Evolutionary conservation across 129 eudicot species (phyloP), one percentile per base, ranked within the genome.

Genomic region (Cynara cardunculus): DNA sequence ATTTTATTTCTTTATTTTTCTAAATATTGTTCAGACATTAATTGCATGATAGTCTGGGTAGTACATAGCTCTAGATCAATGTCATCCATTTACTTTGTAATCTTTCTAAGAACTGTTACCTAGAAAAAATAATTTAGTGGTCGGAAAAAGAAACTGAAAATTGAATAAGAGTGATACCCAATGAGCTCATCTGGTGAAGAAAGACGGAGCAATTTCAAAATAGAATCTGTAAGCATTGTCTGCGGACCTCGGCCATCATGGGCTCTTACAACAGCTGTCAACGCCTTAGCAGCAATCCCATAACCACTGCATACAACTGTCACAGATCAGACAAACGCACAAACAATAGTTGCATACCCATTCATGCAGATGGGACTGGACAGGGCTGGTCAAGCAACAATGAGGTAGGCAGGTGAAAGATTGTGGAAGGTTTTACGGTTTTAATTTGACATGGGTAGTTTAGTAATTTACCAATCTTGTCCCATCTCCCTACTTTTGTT

Each of bases 211-310:
- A 81, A 73, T 25, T 85, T 80, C 39, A 93, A 68, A 61, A 93
- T 83, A 69, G 83, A 81, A 78, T 81, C 77, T 67, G 91, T 89
- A 79, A 94, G 98, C 97, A 82, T 90, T 65, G 98, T 91, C 61
- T 80, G 75, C 1, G 87, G 94, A 78, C 91, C 98, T 76, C 97
- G 97, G 30, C 98, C 98, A 82, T 94, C 98, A 77, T 91, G 88
- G 81, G 98, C 97, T 84, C 85, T 94, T 32, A 91, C 26, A 26
- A 94, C 87, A 41, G 95, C 97, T 31, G 93, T 89, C 87, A 94
- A 72, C 65, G 95, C 97, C 81, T 53, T 89, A 72, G 97, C 94
- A 72, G 93, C 91, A 76, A 94, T 94, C 56, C 97, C 97, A 86
- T 91, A 94, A 66, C 97, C 98, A 87, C 98, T 94, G 91, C 72